Conservation (phyloP, 352 stramenopile species). For the Pythium vanterpoolii region DNA sequence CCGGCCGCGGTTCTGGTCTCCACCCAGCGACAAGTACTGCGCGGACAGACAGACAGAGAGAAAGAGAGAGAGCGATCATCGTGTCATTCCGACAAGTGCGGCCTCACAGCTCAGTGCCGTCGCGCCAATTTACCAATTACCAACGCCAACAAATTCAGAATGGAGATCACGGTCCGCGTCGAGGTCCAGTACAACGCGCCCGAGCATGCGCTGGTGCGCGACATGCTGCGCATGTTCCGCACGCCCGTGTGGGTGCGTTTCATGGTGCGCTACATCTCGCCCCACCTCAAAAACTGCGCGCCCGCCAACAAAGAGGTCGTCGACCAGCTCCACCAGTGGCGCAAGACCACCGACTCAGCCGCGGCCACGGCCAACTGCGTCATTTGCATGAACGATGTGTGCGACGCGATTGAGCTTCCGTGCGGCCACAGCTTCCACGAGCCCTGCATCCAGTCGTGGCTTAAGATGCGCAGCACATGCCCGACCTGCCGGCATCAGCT, state of each 20-base stretch:
- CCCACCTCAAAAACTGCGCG: conserved; percentile 78
- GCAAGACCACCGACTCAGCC: background rate
- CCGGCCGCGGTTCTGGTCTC: background rate
- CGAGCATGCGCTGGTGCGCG: conserved; percentile 49
- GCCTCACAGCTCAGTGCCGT: background rate
- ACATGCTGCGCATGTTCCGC: conserved; percentile 82
- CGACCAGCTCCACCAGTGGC: conserved; percentile 37
- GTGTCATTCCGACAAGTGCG: background rate
- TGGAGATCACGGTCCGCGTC: conserved; percentile 80
- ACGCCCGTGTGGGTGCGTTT: conserved; percentile 81
- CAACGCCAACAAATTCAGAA: conserved; percentile 20
- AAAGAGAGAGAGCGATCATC: background rate
- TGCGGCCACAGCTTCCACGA: conserved; percentile 94
- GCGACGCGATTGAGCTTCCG: conserved; percentile 71
- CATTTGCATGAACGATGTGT: conserved; percentile 91
- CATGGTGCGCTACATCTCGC: conserved; percentile 84
- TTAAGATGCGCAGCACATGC: conserved; percentile 90
- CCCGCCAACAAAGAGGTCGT: conserved; percentile 69
- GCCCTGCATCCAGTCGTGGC: conserved; percentile 92
- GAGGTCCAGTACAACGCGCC: conserved; percentile 80
- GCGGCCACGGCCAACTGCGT: conserved; percentile 52
- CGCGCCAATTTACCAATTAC: too few species aligned
- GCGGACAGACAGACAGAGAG: background rate
- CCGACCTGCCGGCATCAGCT: conserved; percentile 94
- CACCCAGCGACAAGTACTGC: background rate